These are phyloP conservation scores for Flaveria ramosissima DNA, from an alignment of 129 eudicot species.

Conservation along the genomic window DNA sequence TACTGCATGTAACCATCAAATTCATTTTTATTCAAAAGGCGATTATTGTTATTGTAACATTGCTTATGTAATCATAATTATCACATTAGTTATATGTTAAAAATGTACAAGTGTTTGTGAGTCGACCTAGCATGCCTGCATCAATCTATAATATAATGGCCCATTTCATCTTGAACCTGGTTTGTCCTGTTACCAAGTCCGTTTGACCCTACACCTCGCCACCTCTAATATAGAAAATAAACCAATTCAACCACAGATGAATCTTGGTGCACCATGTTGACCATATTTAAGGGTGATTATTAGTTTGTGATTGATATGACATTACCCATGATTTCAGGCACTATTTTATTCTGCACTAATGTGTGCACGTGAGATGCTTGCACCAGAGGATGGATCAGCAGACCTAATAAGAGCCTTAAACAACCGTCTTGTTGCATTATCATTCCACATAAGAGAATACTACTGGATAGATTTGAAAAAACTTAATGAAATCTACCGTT, in stretches of 20 bases:
- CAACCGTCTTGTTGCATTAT: constrained; percentile 67
- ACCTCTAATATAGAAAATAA: neutral
- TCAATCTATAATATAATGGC: no score
- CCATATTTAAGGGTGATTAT: neutral
- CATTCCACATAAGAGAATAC: constrained; percentile 75
- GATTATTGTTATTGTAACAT: neutral
- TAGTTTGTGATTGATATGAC: constrained; percentile 14
- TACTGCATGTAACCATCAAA: neutral
- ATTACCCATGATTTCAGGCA: constrained; percentile 44
- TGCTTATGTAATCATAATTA: neutral
- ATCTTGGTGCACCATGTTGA: neutral
- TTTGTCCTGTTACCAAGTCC: constrained; percentile 1
- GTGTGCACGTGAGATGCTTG: constrained; percentile 78
- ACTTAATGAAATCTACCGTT: constrained; percentile 74
- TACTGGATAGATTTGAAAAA: constrained; percentile 80
- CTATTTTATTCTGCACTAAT: constrained; percentile 65
- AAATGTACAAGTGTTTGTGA: neutral
- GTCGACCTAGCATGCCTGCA: no score
- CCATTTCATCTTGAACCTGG: no score
- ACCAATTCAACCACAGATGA: neutral
- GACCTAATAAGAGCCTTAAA: constrained; percentile 58
- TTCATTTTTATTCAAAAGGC: neutral
- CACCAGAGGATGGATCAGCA: constrained; percentile 61
- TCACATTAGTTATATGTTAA: no score
- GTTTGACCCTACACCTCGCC: neutral